Base-by-base conservation (phyloP, 73 alveolate genomes). In the Paramecium primaurelia region DNA sequence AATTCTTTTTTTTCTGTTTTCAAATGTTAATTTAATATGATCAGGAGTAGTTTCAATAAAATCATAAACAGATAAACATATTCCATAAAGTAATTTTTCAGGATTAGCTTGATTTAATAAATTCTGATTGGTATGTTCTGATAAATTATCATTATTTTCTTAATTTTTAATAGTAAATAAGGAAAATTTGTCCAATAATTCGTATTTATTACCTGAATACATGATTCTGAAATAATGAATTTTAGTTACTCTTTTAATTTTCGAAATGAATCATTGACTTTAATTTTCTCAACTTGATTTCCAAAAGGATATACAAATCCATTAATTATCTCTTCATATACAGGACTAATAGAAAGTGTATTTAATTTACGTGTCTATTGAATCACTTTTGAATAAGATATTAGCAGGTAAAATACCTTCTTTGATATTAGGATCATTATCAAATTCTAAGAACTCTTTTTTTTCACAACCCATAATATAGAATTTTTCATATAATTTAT, bases 381-480 rank as follows among this genome's bases (percentile, higher is more conserved):
- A 37, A 34, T 73, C 60, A 73, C 59, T 73, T 10, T 49, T 80
- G 38, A 42, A 89, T 71, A 89, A n/a, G 14, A 89, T 89, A 58
- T 37, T 45, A 11, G 92, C 75, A 45, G 94, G 90, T 34, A 89
- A 38, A 32, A 89, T 77, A 38, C 92, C 94, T 34, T 89, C 75
- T 11, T 32, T 71, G 8, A 83, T 71, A 10, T 18, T 37, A 18
- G 90, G 73, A 71, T 89, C 91, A 47, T 69, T 71, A 47, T 89
- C 94, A 47, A 89, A 89, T 89, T 89, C 94, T 71, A 34, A 42
- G 54, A 89, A 71, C n/a, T 89, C 94, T 11, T 89, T 83, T 28
- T 89, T 89, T 18, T 89, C 94, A 49, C 94, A 89, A 16, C 94
- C 94, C 75, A 89, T 49, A 10, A 89, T 89, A 47, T 71, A 89